Conservation (phyloP, 164 flowering plant species). For the Dillenia turbinata region DNA sequence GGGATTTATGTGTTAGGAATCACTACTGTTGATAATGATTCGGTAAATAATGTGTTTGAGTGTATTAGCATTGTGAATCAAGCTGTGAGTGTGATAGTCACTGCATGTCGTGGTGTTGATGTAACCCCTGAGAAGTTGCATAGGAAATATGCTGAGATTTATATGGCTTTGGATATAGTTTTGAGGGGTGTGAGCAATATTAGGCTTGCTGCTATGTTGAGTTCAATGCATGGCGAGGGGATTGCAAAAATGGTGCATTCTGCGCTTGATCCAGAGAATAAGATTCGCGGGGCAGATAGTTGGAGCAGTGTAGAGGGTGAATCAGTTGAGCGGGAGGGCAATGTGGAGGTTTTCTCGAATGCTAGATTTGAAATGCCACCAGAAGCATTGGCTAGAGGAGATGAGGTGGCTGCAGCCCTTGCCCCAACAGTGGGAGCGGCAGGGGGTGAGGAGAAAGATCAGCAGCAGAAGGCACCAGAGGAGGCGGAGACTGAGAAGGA, state of each 20-base stretch:
- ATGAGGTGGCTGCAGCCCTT: slow-evolving; percentile 59
- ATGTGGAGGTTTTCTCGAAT: slow-evolving; percentile 57
- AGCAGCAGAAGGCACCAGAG: slow-evolving; percentile 31
- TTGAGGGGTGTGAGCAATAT: slow-evolving; percentile 77
- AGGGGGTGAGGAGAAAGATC: slow-evolving; percentile 24
- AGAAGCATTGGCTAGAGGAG: slow-evolving; percentile 84
- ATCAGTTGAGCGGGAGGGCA: slow-evolving; percentile 52
- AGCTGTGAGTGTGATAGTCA: slow-evolving; percentile 79
- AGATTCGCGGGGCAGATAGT: slow-evolving; percentile 78
- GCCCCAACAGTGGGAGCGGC: slow-evolving; percentile 25
- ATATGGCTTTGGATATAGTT: slow-evolving; percentile 89
- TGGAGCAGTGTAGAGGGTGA: slow-evolving; percentile 55
- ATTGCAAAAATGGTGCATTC: slow-evolving; percentile 95
- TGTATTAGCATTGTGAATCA: slow-evolving; percentile 88
- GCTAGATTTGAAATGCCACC: slow-evolving; percentile 68
- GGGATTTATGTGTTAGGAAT: slow-evolving; percentile 80
- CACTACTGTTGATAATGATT: slow-evolving; percentile 68
- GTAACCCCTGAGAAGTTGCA: slow-evolving; percentile 89
- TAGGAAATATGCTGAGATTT: slow-evolving; percentile 80
- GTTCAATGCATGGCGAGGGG: slow-evolving; percentile 83
- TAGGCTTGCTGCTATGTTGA: slow-evolving; percentile 77
- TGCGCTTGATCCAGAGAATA: slow-evolving; percentile 66
- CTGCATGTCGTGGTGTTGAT: slow-evolving; percentile 96
- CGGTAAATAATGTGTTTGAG: slow-evolving; percentile 76
- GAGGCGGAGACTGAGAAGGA: slow-evolving; percentile 55